phyloP scores from a whole-genome alignment of 106 monocot species.

The Dioscorea alata region DNA sequence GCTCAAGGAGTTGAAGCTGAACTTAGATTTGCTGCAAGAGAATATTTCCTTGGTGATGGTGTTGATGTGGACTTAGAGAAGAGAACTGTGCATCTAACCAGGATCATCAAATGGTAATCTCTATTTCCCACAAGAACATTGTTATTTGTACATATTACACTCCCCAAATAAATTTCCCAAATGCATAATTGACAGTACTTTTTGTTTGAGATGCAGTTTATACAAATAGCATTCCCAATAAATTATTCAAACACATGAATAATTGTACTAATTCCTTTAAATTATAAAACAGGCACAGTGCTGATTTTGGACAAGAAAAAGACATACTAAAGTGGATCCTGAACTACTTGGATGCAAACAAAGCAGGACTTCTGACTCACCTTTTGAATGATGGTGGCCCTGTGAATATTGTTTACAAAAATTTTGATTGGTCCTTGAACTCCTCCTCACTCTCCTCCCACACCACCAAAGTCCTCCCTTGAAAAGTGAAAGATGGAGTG shows the following conservation, averaged over 20 bases:
- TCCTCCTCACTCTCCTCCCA: conserved; percentile 15
- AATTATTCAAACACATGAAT: not conserved
- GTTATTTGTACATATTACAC: no score
- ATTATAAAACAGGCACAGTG: conserved; percentile 45
- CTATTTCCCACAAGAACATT: not conserved
- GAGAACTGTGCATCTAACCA: conserved; percentile 62
- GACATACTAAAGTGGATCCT: conserved; percentile 85
- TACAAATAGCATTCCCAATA: not conserved
- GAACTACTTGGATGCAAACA: conserved; percentile 67
- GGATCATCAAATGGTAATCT: conserved; percentile 79
- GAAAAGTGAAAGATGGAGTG: no score
- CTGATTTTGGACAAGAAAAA: conserved; percentile 75
- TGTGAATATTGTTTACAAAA: conserved; percentile 59
- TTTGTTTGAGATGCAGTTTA: not conserved
- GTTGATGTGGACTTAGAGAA: conserved; percentile 70
- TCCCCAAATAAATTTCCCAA: not conserved
- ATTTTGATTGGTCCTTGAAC: conserved; percentile 79
- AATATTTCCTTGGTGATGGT: conserved; percentile 63
- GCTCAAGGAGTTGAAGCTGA: conserved; percentile 62
- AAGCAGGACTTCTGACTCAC: conserved; percentile 77
- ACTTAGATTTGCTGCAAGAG: conserved; percentile 74
- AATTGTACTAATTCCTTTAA: not conserved
- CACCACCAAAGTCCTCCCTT: not conserved
- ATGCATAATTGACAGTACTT: not conserved
- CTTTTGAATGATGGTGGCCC: conserved; percentile 74